A percentile compares a stretch with the other conserved stretches of the same genome.
These are phyloP conservation scores for Fomitopsis palustris DNA, from an alignment of 1,284 basidiomycete species.

Conservation along the genomic window DNA sequence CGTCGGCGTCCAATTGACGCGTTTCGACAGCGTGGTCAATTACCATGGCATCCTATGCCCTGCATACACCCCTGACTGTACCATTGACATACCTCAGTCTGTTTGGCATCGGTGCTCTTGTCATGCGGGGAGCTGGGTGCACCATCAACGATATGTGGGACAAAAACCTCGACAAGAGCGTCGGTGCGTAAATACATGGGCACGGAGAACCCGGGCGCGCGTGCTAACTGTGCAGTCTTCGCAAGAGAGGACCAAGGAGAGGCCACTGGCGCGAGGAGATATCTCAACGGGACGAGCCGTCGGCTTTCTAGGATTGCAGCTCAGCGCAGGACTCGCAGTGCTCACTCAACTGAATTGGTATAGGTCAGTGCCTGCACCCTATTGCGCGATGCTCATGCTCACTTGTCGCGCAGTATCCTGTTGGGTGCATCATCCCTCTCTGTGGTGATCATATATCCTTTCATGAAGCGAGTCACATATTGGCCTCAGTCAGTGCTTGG, in stretches of 20 bases:
- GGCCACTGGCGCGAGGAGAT: slow-evolving; percentile 81
- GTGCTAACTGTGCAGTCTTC: neutral
- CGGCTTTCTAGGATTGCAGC: slow-evolving; percentile 81
- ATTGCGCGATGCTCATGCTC: neutral
- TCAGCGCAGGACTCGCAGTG: slow-evolving; percentile 84
- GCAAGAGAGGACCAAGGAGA: slow-evolving; percentile 57
- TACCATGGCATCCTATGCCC: slow-evolving; percentile 86
- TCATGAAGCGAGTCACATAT: slow-evolving; percentile 97
- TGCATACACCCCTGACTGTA: slow-evolving; percentile 58
- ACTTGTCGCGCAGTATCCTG: slow-evolving; percentile 59
- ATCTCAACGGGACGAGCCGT: slow-evolving; percentile 78
- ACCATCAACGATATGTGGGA: slow-evolving; percentile 99
- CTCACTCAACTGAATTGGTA: slow-evolving; percentile 94
- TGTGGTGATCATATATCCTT: slow-evolving; percentile 86
- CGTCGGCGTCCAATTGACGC: neutral
- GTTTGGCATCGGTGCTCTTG: slow-evolving; percentile 87
- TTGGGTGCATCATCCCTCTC: slow-evolving; percentile 90
- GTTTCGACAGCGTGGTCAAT: slow-evolving; percentile 83
- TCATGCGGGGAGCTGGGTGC: slow-evolving; percentile 98
- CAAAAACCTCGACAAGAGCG: slow-evolving; percentile 83
- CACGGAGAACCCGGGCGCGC: neutral
- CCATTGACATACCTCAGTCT: slow-evolving; percentile 77
- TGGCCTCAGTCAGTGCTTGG: slow-evolving; percentile 96
- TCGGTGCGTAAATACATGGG: slow-evolving; percentile 61
- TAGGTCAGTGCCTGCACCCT: slow-evolving; percentile 53